Evolutionary conservation across 768 basidiomycete genomes (phyloP), one percentile per base, ranked within the genome.

Genomic region (Leucocoprinus sp.): DNA sequence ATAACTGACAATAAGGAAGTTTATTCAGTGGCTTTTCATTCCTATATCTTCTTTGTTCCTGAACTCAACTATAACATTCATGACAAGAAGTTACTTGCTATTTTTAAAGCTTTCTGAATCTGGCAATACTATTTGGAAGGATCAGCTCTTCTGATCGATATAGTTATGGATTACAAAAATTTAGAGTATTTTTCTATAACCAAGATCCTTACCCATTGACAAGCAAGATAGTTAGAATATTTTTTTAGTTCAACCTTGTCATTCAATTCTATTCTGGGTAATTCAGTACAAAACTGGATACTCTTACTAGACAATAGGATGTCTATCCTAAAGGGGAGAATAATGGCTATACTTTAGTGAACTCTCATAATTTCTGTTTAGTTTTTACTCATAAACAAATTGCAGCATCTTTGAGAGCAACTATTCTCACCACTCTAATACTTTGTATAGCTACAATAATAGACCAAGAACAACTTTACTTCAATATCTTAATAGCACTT

Each of bases 51-150:
- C 15, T 55, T 48, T 18, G 19, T 54, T 0, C 55, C 67, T 0
- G 67, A 80, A 52, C 21, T 54, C 1, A 78, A 76, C 53, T 77
- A 78, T 48, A 58, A 71, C 11, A 66, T 72, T 15, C 64, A 75
- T 46, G 66, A 80, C 37, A 37, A 28, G 27, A 12, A 28, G 12
- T 12, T 28, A 6, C 12, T 28, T 6, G 12, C 27, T 6, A 28
- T 28, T 12, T 28, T 28, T 28, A 12, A 28, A 12, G 27, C 27
- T 6, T 28, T 28, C 27, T 28, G 27, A 5, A 28, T 28, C 12
- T 28, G 27, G 27, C 27, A 28, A n/a, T 37, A 47, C 36, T 47
- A 47, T 21, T 18, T 47, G 6, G 37, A 47, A 28, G 37, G 45
- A 29, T 24, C 45, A 11, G 11, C 21, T 35, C 42, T 29, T 17